A percentile compares a stretch with the other conserved stretches of the same genome.
Evolutionary conservation across 1,284 basidiomycete species (phyloP).

Genomic region (Heterobasidion irregulare): DNA sequence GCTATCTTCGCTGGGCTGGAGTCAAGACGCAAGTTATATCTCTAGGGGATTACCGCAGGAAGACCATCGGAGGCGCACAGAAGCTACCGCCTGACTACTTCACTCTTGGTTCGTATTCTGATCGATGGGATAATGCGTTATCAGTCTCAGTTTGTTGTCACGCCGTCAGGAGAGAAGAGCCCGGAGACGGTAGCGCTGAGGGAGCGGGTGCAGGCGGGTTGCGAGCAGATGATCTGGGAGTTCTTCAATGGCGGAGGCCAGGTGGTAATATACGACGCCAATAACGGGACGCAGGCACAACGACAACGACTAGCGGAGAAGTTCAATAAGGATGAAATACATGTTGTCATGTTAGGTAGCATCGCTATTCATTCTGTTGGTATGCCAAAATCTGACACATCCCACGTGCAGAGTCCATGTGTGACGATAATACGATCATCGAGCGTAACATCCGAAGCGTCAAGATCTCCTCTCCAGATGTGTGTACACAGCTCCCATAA

Average conservation of each 20-base stretch:
- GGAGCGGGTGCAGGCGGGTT: conserved; percentile 65
- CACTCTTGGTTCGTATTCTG: conserved; percentile 52
- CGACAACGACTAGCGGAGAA: conserved; percentile 74
- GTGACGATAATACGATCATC: conserved; percentile 88
- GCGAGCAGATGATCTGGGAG: conserved; percentile 84
- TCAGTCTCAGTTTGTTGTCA: conserved; percentile 5
- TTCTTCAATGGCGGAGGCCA: conserved; percentile 88
- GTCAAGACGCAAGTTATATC: conserved; percentile 94
- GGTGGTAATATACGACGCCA: conserved; percentile 99
- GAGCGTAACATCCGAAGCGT: conserved; percentile 93
- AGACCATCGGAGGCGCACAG: conserved; percentile 82
- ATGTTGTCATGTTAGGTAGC: conserved; percentile 89
- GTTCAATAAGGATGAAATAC: conserved; percentile 78
- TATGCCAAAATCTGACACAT: conserved; percentile 6
- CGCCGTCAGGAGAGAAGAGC: conserved; percentile 54
- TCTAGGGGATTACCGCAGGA: conserved; percentile 90
- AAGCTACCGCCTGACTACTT: conserved; percentile 92
- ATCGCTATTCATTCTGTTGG: conserved; percentile 4
- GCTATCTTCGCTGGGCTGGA: conserved; percentile 96
- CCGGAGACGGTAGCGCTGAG: conserved; percentile 75
- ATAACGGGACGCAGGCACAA: conserved; percentile 75
- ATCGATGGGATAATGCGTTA: conserved; percentile 2
- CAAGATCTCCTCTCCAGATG: conserved; percentile 97
- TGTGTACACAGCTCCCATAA: conserved; percentile 31
- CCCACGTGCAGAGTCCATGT: conserved; percentile 60